Conservation (phyloP, 352 stramenopile species). For the Phytopythium delawarense region DNA sequence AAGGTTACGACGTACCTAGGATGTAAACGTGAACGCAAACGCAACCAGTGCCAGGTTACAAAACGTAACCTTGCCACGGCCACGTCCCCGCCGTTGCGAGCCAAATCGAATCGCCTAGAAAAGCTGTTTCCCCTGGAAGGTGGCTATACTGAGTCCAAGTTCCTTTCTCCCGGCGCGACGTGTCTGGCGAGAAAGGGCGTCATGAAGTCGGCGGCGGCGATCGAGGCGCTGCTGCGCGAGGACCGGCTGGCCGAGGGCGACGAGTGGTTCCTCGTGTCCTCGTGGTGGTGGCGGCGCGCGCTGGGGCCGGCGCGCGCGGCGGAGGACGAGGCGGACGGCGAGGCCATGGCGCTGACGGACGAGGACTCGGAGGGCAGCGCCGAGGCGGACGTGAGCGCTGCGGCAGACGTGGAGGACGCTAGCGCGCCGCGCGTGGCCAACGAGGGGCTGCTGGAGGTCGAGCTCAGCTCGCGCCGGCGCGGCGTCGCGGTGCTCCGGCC, state of each 20-base stretch:
- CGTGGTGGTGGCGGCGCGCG: constrained; percentile 47
- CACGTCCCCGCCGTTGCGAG: too few relatives aligned
- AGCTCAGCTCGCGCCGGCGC: constrained; percentile 35
- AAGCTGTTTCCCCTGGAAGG: too few relatives aligned
- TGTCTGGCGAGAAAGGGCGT: neutral
- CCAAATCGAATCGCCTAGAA: too few relatives aligned
- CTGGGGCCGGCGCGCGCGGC: constrained; percentile 11
- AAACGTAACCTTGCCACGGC: too few relatives aligned
- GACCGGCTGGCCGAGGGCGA: constrained; percentile 47
- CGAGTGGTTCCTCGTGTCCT: constrained; percentile 56
- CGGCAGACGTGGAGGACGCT: constrained; percentile 6
- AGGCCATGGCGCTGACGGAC: constrained; percentile 25
- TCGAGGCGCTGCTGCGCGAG: constrained; percentile 26
- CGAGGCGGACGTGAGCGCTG: constrained; percentile 6
- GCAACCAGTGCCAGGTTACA: too few relatives aligned
- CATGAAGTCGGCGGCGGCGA: constrained; percentile 7
- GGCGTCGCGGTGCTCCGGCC: constrained; percentile 46
- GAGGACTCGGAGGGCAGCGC: constrained; percentile 27
- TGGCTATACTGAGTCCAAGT: neutral
- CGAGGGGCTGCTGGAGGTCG: constrained; percentile 42
- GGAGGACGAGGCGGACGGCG: constrained; percentile 9
- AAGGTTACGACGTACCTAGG: too few relatives aligned
- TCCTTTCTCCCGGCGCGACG: neutral
- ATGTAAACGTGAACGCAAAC: too few relatives aligned
- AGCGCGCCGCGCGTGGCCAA: constrained; percentile 30